Percentiles rank a stretch among this genome's conserved stretches.
phyloP scores from a whole-genome alignment of 306 rosid species.

The Casuarina glauca region DNA sequence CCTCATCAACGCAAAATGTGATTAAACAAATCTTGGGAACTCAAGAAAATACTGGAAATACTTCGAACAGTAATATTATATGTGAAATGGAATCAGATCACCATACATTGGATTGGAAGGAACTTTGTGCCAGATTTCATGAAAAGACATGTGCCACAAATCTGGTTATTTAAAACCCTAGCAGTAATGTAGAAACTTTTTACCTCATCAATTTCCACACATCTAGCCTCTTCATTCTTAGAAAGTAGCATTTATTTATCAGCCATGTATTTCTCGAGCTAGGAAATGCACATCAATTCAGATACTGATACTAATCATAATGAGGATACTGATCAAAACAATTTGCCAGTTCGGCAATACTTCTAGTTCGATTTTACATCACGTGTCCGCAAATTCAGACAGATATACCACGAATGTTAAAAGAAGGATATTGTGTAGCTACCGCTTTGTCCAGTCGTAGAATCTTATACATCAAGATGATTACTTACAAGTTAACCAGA shows the following conservation, averaged over 20 bases:
- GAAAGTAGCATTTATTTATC: background rate
- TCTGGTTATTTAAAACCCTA: background rate
- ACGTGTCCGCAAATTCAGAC: background rate
- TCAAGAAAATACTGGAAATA: background rate
- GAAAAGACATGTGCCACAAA: background rate
- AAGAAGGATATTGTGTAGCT: slow-evolving; percentile 9
- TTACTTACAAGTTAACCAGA: slow-evolving; percentile 79
- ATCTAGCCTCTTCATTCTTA: background rate
- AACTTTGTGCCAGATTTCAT: background rate
- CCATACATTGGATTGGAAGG: background rate
- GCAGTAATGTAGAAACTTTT: background rate
- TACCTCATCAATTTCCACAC: too few species aligned
- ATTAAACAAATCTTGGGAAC: background rate
- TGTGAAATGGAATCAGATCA: slow-evolving; percentile 1
- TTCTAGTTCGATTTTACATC: background rate
- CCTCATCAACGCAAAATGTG: background rate
- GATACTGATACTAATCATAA: background rate
- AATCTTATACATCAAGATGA: slow-evolving; percentile 8
- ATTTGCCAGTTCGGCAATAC: too few species aligned
- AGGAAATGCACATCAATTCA: background rate
- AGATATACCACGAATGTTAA: background rate
- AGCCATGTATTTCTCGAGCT: background rate
- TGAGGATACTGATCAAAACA: background rate
- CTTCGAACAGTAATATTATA: background rate
- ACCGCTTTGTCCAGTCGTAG: slow-evolving; percentile 7